A percentile compares a stretch with the other conserved stretches of the same genome.
These are phyloP conservation scores for Exophiala viscosa DNA, from an alignment of 2,329 filamentous ascomycete species.

Conservation along the genomic window DNA sequence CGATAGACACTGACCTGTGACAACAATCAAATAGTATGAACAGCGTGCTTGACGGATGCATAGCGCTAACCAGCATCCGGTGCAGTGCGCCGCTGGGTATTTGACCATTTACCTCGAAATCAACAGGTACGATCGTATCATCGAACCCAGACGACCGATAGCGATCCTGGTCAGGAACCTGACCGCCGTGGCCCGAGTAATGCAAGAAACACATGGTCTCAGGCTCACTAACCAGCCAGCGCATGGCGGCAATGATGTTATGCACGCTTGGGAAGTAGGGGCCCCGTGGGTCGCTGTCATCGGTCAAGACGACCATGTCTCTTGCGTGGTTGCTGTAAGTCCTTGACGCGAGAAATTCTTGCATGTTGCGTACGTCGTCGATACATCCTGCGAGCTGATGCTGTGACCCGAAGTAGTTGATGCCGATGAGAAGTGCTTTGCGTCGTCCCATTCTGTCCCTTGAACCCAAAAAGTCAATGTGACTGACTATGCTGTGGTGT, in stretches of 20 bases:
- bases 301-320: slow-evolving; percentile 46
- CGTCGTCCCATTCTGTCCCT: slow-evolving; percentile 14
- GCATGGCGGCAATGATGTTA: slow-evolving; percentile 52
- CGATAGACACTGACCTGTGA: slow-evolving; percentile 55
- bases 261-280: slow-evolving; percentile 40
- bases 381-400: slow-evolving; percentile 49
- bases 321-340: slow-evolving; percentile 42
- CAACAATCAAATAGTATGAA: slow-evolving; percentile 56
- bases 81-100: slow-evolving; percentile 46
- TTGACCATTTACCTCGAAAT: slow-evolving; percentile 52
- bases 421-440: slow-evolving; percentile 53
- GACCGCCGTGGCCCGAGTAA: slow-evolving; percentile 58
- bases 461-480: background rate
- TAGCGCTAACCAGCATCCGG: slow-evolving; percentile 32
- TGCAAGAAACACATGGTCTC: slow-evolving; percentile 46
- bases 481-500: no score
- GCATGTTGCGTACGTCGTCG: slow-evolving; percentile 49
- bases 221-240: slow-evolving; percentile 50
- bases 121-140: slow-evolving; percentile 54
- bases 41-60: slow-evolving; percentile 39
- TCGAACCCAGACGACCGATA: slow-evolving; percentile 34
- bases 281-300: slow-evolving; percentile 46
- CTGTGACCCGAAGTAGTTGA: slow-evolving; percentile 48
- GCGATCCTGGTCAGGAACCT: slow-evolving; percentile 40
- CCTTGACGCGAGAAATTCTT: slow-evolving; percentile 43